phyloP scores from a whole-genome alignment of 495 filamentous ascomycete genomes.

The Cairneyella variabilis region DNA sequence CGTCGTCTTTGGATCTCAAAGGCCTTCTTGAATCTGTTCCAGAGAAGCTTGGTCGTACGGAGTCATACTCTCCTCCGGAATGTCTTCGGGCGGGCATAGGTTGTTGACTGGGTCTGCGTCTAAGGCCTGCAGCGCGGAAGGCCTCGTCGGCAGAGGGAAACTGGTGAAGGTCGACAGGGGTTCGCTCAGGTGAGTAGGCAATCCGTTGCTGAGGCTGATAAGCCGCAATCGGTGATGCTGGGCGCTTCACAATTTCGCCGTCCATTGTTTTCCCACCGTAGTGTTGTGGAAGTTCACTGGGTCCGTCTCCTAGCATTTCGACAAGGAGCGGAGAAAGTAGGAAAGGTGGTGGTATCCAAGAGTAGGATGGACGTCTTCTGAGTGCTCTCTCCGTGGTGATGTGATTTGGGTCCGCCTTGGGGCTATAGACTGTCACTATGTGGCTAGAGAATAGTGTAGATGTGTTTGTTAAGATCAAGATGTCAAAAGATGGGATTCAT shows the following conservation, averaged over 20 bases:
- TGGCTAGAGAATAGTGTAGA: not conserved
- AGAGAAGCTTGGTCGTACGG: slow-evolving; percentile 5
- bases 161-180: slow-evolving; percentile 1
- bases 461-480: not conserved
- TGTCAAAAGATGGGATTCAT: not conserved
- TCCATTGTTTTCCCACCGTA: slow-evolving; percentile 14
- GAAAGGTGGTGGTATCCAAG: not conserved
- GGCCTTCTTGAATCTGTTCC: slow-evolving; percentile 6
- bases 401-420: not conserved
- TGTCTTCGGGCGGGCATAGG: slow-evolving; percentile 3
- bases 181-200: slow-evolving; percentile 12
- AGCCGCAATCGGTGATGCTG: slow-evolving; percentile 1
- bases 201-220: slow-evolving; percentile 3
- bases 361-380: slow-evolving; percentile 8
- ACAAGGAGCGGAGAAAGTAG: slow-evolving; percentile 1
- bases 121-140: slow-evolving; percentile 12
- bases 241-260: slow-evolving; percentile 14
- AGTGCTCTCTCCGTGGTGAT: slow-evolving; percentile 12
- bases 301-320: slow-evolving; percentile 14
- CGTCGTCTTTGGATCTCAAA: slow-evolving; percentile 12
- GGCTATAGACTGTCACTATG: not conserved
- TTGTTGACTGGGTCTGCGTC: slow-evolving; percentile 7
- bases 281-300: slow-evolving; percentile 13
- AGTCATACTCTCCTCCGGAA: slow-evolving; percentile 7
- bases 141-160: not conserved